phyloP scores from a whole-genome alignment of 169 alveolate species.

The Cryptosporidium viatorum region DNA sequence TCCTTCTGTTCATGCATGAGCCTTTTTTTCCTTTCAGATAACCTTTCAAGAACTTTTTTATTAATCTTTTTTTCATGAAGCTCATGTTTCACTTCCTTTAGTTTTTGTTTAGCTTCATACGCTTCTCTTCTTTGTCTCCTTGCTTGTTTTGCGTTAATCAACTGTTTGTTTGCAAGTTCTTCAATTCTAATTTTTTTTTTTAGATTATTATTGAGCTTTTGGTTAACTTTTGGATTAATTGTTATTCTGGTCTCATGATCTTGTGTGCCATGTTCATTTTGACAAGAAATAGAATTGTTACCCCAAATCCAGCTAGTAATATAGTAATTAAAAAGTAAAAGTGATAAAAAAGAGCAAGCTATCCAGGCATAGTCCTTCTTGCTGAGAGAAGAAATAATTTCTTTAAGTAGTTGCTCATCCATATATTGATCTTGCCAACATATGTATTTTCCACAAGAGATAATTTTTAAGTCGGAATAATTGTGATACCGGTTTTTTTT shows the following conservation, averaged over 20 bases:
- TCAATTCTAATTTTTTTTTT: slow-evolving; percentile 23
- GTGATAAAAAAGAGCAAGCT: slow-evolving; percentile 2
- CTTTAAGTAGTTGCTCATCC: background rate
- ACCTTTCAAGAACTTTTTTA: slow-evolving; percentile 6
- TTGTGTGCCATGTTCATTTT: background rate
- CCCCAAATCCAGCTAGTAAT: slow-evolving; percentile 19
- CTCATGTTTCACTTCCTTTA: slow-evolving; percentile 30
- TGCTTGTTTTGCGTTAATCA: slow-evolving; percentile 44
- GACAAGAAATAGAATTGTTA: background rate
- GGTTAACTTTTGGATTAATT: background rate
- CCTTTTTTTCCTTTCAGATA: background rate
- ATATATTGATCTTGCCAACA: background rate
- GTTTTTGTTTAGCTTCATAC: slow-evolving; percentile 11
- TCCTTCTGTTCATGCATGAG: background rate
- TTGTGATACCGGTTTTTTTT: slow-evolving; percentile 24
- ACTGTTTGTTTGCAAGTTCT: slow-evolving; percentile 28
- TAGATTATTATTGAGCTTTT: background rate
- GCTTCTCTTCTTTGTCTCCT: slow-evolving; percentile 37
- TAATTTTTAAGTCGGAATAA: background rate
- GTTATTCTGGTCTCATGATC: background rate
- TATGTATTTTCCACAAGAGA: background rate
- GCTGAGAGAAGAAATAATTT: slow-evolving; percentile 3
- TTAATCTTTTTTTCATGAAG: slow-evolving; percentile 23
- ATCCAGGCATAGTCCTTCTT: slow-evolving; percentile 29
- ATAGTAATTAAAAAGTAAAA: background rate